Evolutionary conservation across 225 moss, liverwort and hornwort genomes (phyloP).

Genomic region (Physcomitrellopsis africana): DNA sequence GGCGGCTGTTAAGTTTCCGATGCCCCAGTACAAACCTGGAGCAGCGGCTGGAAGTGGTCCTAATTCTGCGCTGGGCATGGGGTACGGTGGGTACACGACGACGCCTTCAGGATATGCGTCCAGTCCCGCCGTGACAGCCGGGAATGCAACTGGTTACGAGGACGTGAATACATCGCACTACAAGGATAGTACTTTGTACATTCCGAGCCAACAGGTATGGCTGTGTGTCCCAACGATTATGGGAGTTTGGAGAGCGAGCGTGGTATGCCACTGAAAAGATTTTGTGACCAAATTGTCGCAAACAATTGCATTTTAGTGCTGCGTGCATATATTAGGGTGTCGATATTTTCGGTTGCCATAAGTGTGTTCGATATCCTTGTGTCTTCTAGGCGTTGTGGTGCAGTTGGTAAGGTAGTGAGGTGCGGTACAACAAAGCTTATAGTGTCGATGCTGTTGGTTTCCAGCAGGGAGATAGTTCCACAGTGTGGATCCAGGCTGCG

Average conservation of each 20-base stretch:
- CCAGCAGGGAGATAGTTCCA: constrained; percentile 75
- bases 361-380: too few species aligned
- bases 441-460: background rate
- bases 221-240: background rate
- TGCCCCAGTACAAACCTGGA: constrained; percentile 75
- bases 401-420: too few species aligned
- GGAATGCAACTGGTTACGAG: constrained; percentile 70
- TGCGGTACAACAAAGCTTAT: too few species aligned
- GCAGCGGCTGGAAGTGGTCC: constrained; percentile 62
- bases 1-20: constrained; percentile 69
- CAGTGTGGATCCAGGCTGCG: constrained; percentile 78
- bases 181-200: constrained; percentile 81
- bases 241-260: background rate
- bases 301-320: too few species aligned
- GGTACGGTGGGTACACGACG: constrained; percentile 72
- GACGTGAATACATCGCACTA: constrained; percentile 72
- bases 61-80: constrained; percentile 64
- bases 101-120: constrained; percentile 65
- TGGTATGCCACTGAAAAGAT: background rate
- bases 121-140: constrained; percentile 61
- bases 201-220: constrained; percentile 77
- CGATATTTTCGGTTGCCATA: too few species aligned
- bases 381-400: too few species aligned
- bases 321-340: too few species aligned
- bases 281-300: too few species aligned